phyloP scores from a whole-genome alignment of 139 green algal species.

The Bryopsis sp. region DNA sequence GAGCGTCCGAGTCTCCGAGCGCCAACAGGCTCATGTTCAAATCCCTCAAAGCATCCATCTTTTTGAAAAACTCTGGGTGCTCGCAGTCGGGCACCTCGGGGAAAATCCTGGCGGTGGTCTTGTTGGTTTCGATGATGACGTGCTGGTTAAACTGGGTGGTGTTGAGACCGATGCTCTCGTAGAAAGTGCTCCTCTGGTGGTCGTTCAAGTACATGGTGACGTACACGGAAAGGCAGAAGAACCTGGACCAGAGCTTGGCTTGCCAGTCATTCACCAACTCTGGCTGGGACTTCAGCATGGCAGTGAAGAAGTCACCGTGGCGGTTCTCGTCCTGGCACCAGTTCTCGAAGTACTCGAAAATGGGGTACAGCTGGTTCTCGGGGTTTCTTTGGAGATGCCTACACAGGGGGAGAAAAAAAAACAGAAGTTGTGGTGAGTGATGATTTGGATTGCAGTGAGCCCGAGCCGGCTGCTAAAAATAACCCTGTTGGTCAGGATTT shows the following conservation, averaged over 20 bases:
- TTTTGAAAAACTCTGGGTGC: constrained; percentile 76
- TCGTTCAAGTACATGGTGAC: constrained; percentile 99
- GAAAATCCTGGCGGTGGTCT: constrained; percentile 91
- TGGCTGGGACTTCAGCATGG: constrained; percentile 79
- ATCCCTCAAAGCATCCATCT: constrained; percentile 70
- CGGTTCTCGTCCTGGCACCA: constrained; percentile 97
- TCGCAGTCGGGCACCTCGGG: constrained; percentile 79
- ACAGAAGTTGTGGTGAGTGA: not conserved
- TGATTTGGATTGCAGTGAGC: too few relatives aligned
- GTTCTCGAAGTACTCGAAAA: constrained; percentile 99
- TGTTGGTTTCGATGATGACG: constrained; percentile 99
- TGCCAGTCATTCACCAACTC: constrained; percentile 69
- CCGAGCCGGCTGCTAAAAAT: too few relatives aligned
- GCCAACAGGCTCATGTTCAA: constrained; percentile 69
- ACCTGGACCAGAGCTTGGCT: constrained; percentile 86
- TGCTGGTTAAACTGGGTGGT: constrained; percentile 96
- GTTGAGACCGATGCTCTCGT: constrained; percentile 87
- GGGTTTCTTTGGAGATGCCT: constrained; percentile 90
- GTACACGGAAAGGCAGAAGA: constrained; percentile 99
- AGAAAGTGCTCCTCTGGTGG: constrained; percentile 85
- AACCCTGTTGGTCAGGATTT: not conserved
- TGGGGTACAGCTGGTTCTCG: constrained; percentile 95
- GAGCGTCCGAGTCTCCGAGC: constrained; percentile 54
- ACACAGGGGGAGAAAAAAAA: constrained; percentile 80
- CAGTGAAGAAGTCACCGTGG: constrained; percentile 91